Conservation (phyloP, 176 grass and related monocot species). For the Pontederia paniculata region DNA sequence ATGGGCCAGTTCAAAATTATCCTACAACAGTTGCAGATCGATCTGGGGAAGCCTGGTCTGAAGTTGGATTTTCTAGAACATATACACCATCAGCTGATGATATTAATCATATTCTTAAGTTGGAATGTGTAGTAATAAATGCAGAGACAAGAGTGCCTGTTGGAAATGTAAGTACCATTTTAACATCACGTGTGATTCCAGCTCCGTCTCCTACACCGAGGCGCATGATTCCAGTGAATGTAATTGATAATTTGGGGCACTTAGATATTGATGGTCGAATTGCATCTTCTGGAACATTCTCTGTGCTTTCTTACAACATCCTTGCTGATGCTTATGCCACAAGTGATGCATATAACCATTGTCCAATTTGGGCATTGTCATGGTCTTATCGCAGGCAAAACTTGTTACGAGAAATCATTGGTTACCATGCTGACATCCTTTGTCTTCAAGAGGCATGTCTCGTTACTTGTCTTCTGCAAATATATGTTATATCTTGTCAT, state of each 20-base stretch:
- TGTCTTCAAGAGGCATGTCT: constrained; percentile 94
- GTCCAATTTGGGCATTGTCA: constrained; percentile 93
- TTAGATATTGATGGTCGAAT: constrained; percentile 56
- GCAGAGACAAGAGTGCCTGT: constrained; percentile 45
- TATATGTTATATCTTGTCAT: neutral
- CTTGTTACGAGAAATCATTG: constrained; percentile 93
- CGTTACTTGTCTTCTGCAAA: neutral
- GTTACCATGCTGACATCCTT: constrained; percentile 96
- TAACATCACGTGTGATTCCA: constrained; percentile 95
- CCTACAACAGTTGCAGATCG: constrained; percentile 46
- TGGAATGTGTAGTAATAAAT: constrained; percentile 71
- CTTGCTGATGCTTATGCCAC: constrained; percentile 88
- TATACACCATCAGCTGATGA: constrained; percentile 94
- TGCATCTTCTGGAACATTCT: constrained; percentile 65
- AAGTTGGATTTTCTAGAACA: constrained; percentile 57
- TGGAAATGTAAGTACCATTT: constrained; percentile 51
- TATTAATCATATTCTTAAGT: constrained; percentile 90
- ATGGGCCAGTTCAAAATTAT: constrained; percentile 18
- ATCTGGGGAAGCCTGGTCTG: constrained; percentile 83
- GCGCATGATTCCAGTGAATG: constrained; percentile 73
- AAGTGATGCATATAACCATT: constrained; percentile 84
- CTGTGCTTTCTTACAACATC: constrained; percentile 96
- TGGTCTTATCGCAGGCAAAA: constrained; percentile 97
- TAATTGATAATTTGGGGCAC: constrained; percentile 47
- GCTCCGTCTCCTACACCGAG: constrained; percentile 88